Percentiles rank a stretch among this genome's conserved stretches.
These are phyloP conservation scores for Lycium barbarum DNA, from an alignment of 257 asterid species.

Conservation along the genomic window DNA sequence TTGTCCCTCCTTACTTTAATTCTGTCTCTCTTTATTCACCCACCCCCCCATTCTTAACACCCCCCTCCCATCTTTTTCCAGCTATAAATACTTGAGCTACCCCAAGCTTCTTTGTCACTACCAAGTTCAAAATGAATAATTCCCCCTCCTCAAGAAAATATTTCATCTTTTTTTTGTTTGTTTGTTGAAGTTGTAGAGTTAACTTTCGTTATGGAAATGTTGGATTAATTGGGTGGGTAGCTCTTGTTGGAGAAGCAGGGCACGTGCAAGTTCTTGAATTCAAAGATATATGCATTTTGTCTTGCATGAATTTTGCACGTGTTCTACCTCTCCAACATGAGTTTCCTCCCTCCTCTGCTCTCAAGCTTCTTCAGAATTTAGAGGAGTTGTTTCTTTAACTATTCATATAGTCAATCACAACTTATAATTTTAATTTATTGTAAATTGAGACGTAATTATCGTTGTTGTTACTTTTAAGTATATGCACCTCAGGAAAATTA, in stretches of 20 bases:
- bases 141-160: background rate
- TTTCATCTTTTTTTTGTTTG: background rate
- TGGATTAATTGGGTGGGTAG: constrained; percentile 38
- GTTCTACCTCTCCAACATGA: constrained; percentile 88
- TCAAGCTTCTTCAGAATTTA: background rate
- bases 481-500: background rate
- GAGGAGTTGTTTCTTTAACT: background rate
- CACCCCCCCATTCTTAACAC: background rate
- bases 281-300: no score
- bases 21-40: constrained; percentile 15
- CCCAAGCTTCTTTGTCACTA: constrained; percentile 2
- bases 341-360: constrained; percentile 45
- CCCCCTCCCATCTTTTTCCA: constrained; percentile 30
- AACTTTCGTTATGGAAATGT: background rate
- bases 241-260: constrained; percentile 91
- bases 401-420: background rate
- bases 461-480: background rate
- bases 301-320: constrained; percentile 62
- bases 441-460: background rate
- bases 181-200: background rate
- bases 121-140: background rate
- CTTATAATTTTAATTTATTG: background rate
- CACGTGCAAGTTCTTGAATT: constrained; percentile 69
- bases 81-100: constrained; percentile 48
- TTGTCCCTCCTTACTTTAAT: constrained; percentile 11